Evolutionary conservation across 75 land plant species (phyloP).

Genomic region (Sequoiadendron giganteum): DNA sequence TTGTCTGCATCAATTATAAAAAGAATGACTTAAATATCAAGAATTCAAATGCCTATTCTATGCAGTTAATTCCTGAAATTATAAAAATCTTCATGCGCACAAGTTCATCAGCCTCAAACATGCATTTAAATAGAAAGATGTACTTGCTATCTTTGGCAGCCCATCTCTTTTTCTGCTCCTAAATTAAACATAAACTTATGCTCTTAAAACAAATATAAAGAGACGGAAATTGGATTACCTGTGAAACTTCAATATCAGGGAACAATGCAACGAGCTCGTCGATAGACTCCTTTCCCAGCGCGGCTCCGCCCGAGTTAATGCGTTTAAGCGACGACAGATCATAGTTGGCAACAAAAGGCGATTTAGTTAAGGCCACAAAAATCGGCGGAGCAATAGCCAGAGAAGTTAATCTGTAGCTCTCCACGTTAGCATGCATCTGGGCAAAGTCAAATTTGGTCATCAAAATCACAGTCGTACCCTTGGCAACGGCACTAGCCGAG

Average conservation of each 20-base stretch:
- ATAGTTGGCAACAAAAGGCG: constrained; percentile 17
- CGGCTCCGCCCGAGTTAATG: constrained; percentile 60
- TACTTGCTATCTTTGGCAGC: not conserved
- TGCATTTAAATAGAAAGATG: not conserved
- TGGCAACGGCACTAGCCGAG: constrained; percentile 10
- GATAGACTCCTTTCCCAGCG: constrained; percentile 40
- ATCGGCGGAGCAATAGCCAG: constrained; percentile 47
- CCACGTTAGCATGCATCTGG: constrained; percentile 18
- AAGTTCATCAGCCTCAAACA: not conserved
- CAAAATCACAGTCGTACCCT: constrained; percentile 31
- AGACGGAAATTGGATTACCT: constrained; percentile 33
- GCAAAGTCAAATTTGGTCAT: constrained; percentile 31
- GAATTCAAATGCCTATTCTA: no score
- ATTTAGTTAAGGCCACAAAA: constrained; percentile 31
- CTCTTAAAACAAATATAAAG: not conserved
- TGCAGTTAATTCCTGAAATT: no score
- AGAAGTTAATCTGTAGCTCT: constrained; percentile 32
- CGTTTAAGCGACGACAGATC: constrained; percentile 46
- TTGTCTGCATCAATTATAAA: no score
- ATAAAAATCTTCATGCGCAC: no score
- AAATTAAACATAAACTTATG: not conserved
- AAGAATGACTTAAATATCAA: no score
- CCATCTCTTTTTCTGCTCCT: not conserved
- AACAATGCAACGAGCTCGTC: constrained; percentile 24
- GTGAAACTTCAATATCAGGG: constrained; percentile 33